Evolutionary conservation across 208 protist species (phyloP), one percentile per base, ranked within the genome.

Genomic region (Eutreptiella sp.): DNA sequence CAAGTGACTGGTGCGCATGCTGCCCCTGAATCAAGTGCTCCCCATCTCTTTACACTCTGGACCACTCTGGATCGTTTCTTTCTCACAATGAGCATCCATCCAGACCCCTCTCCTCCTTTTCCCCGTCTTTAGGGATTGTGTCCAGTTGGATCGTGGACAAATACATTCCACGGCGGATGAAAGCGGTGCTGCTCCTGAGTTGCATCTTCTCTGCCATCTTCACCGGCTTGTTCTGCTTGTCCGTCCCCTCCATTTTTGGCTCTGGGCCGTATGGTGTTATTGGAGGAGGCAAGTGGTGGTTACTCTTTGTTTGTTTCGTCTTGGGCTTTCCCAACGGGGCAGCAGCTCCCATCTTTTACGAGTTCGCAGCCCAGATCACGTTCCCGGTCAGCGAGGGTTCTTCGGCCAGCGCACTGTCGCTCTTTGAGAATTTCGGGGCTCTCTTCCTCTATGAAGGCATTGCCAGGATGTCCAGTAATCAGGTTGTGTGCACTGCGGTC

Each of bases 251-350:
- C 48, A 85, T 79, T 11, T 80, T 80, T 7, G 84, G 87, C 50
- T 76, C 86, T 63, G 75, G 79, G 41, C 78, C 78, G 3, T 80
- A 80, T 71, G 77, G 66, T 23, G 66, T 89, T 42, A 84, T 76
- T 73, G 63, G 81, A 53, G 47, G 81, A 2, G 83, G 80, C 9
- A 63, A 76, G 46, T 43, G 45, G 3, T 89, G 83, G 52, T 83
- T 89, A 58, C 69, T 83, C 24, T 72, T 82, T 35, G 76, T 75
- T 5, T 85, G 80, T 1, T 80, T 72, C 2, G 31, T 85, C 41
- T 89, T 80, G 63, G 83, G 83, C 38, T 87, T 86, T 65, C 87
- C 78, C 75, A 89, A 87, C 69, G 83, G 83, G 32, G 79, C 83
- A 11, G 83, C 83, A 0, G 83, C 83, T 4, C 83, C 83, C 29